Evolutionary conservation across 2,329 filamentous ascomycete genomes (phyloP).

Genomic region (Epichloe gansuensis): DNA sequence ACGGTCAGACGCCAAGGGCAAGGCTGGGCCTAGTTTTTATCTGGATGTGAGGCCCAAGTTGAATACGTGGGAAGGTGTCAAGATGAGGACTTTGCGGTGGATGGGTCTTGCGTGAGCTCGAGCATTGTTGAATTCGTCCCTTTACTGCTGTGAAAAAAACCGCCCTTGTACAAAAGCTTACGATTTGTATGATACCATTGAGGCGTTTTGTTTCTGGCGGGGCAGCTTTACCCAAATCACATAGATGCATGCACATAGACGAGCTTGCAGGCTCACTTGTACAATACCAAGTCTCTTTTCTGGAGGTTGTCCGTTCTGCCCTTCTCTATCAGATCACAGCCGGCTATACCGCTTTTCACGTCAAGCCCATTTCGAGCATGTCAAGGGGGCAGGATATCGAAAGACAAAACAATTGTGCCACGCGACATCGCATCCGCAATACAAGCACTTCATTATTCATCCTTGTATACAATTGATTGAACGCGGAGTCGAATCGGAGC

Average conservation of each 20-base stretch:
- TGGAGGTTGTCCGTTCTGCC: background rate
- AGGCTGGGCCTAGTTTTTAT: conserved; percentile 45
- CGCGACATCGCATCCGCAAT: too few species aligned
- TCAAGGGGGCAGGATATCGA: background rate
- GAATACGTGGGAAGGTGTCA: conserved; percentile 55
- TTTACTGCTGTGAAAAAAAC: background rate
- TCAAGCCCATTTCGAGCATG: background rate
- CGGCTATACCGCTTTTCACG: too few species aligned
- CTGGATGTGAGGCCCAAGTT: conserved; percentile 57
- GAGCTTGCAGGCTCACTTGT: background rate
- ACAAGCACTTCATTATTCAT: conserved; percentile 9
- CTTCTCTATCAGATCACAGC: background rate
- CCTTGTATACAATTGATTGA: conserved; percentile 14
- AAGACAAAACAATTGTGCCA: too few species aligned
- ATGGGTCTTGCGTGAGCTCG: conserved; percentile 33
- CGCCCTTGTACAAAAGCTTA: background rate
- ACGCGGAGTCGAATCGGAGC: conserved; percentile 22
- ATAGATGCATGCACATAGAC: background rate
- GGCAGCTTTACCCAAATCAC: background rate
- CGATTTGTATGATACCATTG: conserved; percentile 12
- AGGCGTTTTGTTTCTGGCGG: conserved; percentile 11
- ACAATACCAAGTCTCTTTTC: background rate
- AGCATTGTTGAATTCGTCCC: background rate
- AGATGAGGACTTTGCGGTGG: conserved; percentile 47
- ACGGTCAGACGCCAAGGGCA: conserved; percentile 26